A percentile compares a stretch with the other conserved stretches of the same genome.
phyloP scores from a whole-genome alignment of 2,329 filamentous ascomycete species.

The Trichoderma arundinaceum region DNA sequence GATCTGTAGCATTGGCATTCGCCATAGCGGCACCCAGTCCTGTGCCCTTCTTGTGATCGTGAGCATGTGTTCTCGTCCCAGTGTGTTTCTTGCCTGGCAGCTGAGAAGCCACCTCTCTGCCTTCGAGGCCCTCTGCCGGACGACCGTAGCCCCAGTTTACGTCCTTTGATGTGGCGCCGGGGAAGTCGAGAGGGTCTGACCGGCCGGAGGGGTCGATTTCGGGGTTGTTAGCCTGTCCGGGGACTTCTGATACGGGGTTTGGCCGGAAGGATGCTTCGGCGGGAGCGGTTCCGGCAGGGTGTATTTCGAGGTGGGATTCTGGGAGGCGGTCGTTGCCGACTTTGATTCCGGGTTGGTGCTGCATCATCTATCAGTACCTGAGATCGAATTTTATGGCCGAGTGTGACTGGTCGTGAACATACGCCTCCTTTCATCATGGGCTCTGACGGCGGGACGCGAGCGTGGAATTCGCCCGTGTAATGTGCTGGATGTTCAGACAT shows the following conservation, averaged over 20 bases:
- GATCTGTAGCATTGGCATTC: slow-evolving; percentile 37
- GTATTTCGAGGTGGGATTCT: slow-evolving; percentile 67
- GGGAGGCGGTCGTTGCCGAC: slow-evolving; percentile 63
- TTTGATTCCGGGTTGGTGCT: slow-evolving; percentile 69
- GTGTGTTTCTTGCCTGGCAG: slow-evolving; percentile 40
- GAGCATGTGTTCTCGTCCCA: slow-evolving; percentile 39
- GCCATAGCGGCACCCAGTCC: slow-evolving; percentile 50
- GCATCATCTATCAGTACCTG: neutral
- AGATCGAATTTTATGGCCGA: neutral
- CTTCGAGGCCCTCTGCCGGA: slow-evolving; percentile 51
- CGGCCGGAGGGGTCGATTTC: slow-evolving; percentile 35
- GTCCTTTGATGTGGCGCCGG: slow-evolving; percentile 52
- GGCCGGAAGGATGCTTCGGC: slow-evolving; percentile 48
- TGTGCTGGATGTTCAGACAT: slow-evolving; percentile 16
- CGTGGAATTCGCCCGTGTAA: slow-evolving; percentile 21
- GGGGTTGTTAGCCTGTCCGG: slow-evolving; percentile 45
- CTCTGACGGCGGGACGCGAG: slow-evolving; percentile 20
- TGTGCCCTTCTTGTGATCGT: slow-evolving; percentile 39
- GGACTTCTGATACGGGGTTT: slow-evolving; percentile 44
- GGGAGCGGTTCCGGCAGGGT: slow-evolving; percentile 69
- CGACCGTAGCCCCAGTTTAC: slow-evolving; percentile 53
- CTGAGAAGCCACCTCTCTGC: slow-evolving; percentile 43
- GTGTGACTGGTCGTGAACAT: neutral
- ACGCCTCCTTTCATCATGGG: slow-evolving; percentile 32
- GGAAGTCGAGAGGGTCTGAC: slow-evolving; percentile 46